Base-by-base conservation (phyloP, 2,329 filamentous ascomycete species). In the Pyrenochaeta sp. region DNA sequence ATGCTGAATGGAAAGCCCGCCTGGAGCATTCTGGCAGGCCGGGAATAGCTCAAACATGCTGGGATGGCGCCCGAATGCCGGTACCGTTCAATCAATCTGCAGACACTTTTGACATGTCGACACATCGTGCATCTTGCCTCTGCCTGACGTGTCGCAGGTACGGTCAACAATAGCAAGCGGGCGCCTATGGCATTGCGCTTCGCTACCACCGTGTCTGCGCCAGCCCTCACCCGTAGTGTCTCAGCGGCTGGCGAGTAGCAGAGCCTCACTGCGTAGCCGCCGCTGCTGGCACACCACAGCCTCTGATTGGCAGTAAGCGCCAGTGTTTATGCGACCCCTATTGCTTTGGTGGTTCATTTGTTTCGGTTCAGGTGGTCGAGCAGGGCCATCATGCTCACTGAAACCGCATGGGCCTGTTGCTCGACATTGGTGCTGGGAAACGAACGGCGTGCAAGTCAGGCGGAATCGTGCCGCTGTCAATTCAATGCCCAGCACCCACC, bases 161-260 rank as follows among this genome's bases (percentile, higher is more conserved):
- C 20, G 30, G 46, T 45, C 42, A 30, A 50, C 41, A 36, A 48
- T 21, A 49, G 43, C 32, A 43, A 41, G 29, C 29, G 27, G 52
- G 56, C 56, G 52, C 52, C 32, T 56, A 33, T 14, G 11, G 23
- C 27, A 42, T 14, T 15, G 14, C 23, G 17, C 40, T 42, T 29
- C 27, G 17, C 32, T 45, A 47, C n/a, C 31, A 31, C 39, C 11
- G 21, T 39, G 17, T 42, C 23, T 29, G 36, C 49, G 49, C 49
- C 53, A 56, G 53, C 51, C 51, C 49, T 42, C 53, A 51, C 53
- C 27, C 49, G 50, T 20, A 11, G 20, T 45, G 57, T 57, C 50
- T 60, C 57, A 52, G 48, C 20, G 27, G 33, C 32, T 11, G 40
- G 45, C 44, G 44, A 40, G 31, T 41, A 20, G 51, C 46, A 44